Evolutionary conservation across 2,329 filamentous ascomycete genomes (phyloP), one percentile per base, ranked within the genome.

Genomic region (Colletotrichum sp.): DNA sequence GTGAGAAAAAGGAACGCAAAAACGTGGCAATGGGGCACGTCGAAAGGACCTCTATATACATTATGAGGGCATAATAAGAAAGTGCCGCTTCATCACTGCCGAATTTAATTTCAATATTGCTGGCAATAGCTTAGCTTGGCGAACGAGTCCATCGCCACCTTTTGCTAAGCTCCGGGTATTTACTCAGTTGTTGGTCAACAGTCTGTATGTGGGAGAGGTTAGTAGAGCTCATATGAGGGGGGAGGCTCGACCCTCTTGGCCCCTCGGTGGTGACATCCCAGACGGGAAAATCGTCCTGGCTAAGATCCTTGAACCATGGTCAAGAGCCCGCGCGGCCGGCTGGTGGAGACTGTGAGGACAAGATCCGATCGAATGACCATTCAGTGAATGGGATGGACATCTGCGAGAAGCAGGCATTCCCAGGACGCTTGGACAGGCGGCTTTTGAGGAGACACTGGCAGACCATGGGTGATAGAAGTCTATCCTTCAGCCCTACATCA

Each of bases 191-290:
- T 67, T 71, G 62, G 62, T 67, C 62, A 71, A 67, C 62, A 18
- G 7, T n/a, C 21, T 55, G 69, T 62, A 52, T 28, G 10, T 43
- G 32, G 52, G 5, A 21, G 70, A 60, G n/a, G 18, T 12, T 26
- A 48, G 18, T 32, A 36, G 13, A 62, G 16, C 48, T 24, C 30
- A 34, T 36, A 34, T 34, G 43, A 48, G n/a, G 60, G 15, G 48
- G 13, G 32, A 30, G 16, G 21, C 16, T 71, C 15, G 30, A 26
- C 13, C 48, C 28, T 66, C 48, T 72, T 34, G 70, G 70, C 52
- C n/a, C n/a, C 16, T 67, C 70, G 70, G 70, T 72, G 70, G 24
- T 60, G 52, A 34, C 64, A 61, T 61, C 70, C 64, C n/a, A 60
- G 36, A 60, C 24, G 64, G 62, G 70, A n/a, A 67, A 72, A 36